These are phyloP conservation scores for Phaffomyces opuntiae DNA, from an alignment of 805 yeast species.

Conservation along the genomic window DNA sequence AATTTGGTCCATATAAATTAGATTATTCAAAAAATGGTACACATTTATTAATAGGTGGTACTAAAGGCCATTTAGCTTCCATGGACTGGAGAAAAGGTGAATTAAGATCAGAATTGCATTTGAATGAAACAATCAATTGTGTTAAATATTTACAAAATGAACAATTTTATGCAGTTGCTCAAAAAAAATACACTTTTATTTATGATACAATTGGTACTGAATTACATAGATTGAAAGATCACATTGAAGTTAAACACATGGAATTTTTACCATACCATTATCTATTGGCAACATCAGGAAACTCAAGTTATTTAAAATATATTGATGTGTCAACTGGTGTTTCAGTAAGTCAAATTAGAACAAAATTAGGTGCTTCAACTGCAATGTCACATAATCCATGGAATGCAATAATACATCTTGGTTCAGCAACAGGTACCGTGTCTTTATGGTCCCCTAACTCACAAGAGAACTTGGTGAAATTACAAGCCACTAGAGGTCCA, in stretches of 20 bases:
- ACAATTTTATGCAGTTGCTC: slow-evolving; percentile 94
- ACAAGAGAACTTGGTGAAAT: slow-evolving; percentile 76
- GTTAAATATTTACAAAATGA: slow-evolving; percentile 89
- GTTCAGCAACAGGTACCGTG: slow-evolving; percentile 89
- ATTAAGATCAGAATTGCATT: slow-evolving; percentile 71
- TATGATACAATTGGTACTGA: slow-evolving; percentile 90
- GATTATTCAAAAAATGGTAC: slow-evolving; percentile 89
- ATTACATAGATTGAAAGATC: slow-evolving; percentile 85
- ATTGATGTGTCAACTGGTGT: slow-evolving; percentile 95
- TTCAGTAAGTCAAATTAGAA: slow-evolving; percentile 73
- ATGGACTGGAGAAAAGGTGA: slow-evolving; percentile 92
- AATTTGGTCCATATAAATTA: slow-evolving; percentile 79
- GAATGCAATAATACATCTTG: slow-evolving; percentile 92
- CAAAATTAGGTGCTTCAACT: slow-evolving; percentile 86
- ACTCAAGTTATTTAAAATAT: slow-evolving; percentile 80
- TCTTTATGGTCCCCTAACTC: slow-evolving; percentile 90
- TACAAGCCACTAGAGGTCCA: slow-evolving; percentile 75
- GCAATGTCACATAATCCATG: slow-evolving; percentile 89
- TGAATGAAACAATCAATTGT: slow-evolving; percentile 85
- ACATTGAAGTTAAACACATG: slow-evolving; percentile 73
- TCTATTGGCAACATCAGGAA: slow-evolving; percentile 80
- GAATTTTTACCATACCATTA: slow-evolving; percentile 93
- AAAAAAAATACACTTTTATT: slow-evolving; percentile 86
- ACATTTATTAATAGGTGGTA: slow-evolving; percentile 76
- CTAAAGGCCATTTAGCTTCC: slow-evolving; percentile 90